Percentiles rank a stretch among this genome's conserved stretches.
Evolutionary conservation across 805 yeast species (phyloP).

Genomic region (Starmerella ratchasimensis): DNA sequence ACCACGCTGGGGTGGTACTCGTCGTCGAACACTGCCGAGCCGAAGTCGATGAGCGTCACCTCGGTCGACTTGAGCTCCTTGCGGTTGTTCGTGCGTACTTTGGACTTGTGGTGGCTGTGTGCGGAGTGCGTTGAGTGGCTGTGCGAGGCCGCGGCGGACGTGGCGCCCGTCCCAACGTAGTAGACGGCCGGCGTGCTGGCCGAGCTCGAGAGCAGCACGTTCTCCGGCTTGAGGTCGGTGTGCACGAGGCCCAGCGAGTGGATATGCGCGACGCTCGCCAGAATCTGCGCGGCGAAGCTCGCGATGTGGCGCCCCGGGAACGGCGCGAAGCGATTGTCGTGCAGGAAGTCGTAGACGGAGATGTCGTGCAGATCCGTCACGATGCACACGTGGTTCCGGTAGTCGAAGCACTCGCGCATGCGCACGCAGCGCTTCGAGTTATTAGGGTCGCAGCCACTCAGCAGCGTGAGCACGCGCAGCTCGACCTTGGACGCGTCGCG

Average conservation of each 20-base stretch:
- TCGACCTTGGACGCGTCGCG: constrained; percentile 93
- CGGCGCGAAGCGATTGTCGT: constrained; percentile 67
- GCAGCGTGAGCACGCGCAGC: constrained; percentile 61
- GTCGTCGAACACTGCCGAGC: constrained; percentile 88
- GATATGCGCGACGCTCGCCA: constrained; percentile 72
- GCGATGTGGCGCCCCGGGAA: constrained; percentile 91
- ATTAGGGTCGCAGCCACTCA: constrained; percentile 55
- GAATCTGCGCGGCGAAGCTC: constrained; percentile 70
- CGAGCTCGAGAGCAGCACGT: constrained; percentile 43
- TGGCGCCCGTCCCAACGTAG: constrained; percentile 4
- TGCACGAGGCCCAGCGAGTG: constrained; percentile 86
- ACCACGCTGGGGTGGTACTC: constrained; percentile 88
- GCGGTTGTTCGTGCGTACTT: constrained; percentile 14
- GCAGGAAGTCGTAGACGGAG: constrained; percentile 80
- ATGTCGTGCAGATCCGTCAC: constrained; percentile 79
- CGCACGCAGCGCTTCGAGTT: constrained; percentile 70
- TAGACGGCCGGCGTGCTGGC: constrained; percentile 3
- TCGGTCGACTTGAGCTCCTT: constrained; percentile 57
- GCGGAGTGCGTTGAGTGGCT: too few relatives aligned
- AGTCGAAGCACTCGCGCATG: constrained; percentile 80
- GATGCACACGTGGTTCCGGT: constrained; percentile 82
- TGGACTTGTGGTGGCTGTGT: too few relatives aligned
- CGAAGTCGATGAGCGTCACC: constrained; percentile 87
- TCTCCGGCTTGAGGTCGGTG: constrained; percentile 95
- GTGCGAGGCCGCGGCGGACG: too few relatives aligned